These are phyloP conservation scores for Podospora bellae-mahoneyi DNA, from an alignment of 495 filamentous ascomycete genomes.

Conservation along the genomic window DNA sequence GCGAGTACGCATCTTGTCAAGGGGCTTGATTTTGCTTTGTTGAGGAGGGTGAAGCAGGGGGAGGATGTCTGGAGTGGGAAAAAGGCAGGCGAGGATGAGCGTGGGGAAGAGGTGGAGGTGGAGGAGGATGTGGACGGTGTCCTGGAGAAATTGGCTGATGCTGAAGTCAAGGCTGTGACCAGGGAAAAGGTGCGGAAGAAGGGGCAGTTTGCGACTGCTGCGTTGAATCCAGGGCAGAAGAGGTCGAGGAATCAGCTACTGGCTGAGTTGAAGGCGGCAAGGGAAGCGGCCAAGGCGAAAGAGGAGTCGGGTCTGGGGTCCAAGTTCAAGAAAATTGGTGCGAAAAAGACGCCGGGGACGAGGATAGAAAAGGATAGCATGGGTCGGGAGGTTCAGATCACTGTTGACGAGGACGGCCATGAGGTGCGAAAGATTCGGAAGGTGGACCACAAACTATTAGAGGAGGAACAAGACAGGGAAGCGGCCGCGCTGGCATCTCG, in stretches of 20 bases:
- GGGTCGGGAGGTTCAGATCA: slow-evolving; percentile 79
- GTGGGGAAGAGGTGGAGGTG: slow-evolving; percentile 23
- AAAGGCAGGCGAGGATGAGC: slow-evolving; percentile 25
- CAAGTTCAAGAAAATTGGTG: slow-evolving; percentile 79
- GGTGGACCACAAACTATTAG: slow-evolving; percentile 34
- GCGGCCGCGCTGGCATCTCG: slow-evolving; percentile 60
- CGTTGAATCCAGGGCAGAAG: slow-evolving; percentile 59
- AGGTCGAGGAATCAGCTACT: slow-evolving; percentile 80
- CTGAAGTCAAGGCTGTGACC: slow-evolving; percentile 54
- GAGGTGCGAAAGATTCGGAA: slow-evolving; percentile 80
- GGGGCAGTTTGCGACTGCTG: slow-evolving; percentile 67
- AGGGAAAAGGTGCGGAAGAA: slow-evolving; percentile 65
- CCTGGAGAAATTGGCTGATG: slow-evolving; percentile 68
- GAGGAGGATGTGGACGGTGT: slow-evolving; percentile 67
- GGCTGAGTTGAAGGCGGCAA: slow-evolving; percentile 71
- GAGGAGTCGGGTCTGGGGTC: slow-evolving; percentile 60
- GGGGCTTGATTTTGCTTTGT: slow-evolving; percentile 79
- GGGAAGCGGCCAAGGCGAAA: slow-evolving; percentile 59
- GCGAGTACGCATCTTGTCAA: slow-evolving; percentile 82
- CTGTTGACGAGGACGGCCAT: slow-evolving; percentile 81
- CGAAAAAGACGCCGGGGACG: slow-evolving; percentile 55
- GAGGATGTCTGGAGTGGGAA: slow-evolving; percentile 61
- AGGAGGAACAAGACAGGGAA: slow-evolving; percentile 38
- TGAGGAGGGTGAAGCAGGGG: slow-evolving; percentile 68
- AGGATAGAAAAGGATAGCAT: slow-evolving; percentile 73